Evolutionary conservation across 2,329 filamentous ascomycete genomes (phyloP), one percentile per base, ranked within the genome.

Genomic region (Beauveria caledonica): DNA sequence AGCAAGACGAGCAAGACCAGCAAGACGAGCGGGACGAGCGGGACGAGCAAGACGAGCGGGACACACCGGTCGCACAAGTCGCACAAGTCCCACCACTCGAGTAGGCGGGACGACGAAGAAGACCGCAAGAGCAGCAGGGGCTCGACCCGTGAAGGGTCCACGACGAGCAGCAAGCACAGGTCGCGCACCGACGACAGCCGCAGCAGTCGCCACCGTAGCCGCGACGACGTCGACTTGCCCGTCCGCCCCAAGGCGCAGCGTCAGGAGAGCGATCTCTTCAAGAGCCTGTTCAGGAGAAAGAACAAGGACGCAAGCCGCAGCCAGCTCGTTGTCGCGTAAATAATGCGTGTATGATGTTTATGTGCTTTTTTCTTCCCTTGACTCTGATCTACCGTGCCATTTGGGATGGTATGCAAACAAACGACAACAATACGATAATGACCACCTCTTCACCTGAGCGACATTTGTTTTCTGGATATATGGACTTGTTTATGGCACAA

Each of bases 231-330:
- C 52, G 73, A 75, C n/a, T 59, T 74, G 33, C 74, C 77, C 2
- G 63, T 80, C n/a, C 71, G 77, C 45, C 76, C 78, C 10, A 81
- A 79, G 69, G 76, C 75, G 63, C 75, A 79, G 65, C 74, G 74
- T 63, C 78, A 76, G 66, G 69, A 69, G 57, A 71, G 67, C 45
- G 84, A 78, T 67, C 81, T 85, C 80, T 76, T 86, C 63, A 85
- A 84, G 73, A 72, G 76, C 3, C 64, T 85, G 61, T 85, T 86
- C 68, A 82, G 80, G 74, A 83, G 81, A 72, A 80, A 80, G 70
- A 74, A 78, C 23, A 75, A 71, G 67, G 76, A 77, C 42, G 73
- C 74, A 60, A 71, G 71, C 52, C 68, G 70, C 39, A 68, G 64
- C 40, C 69, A 69, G 33, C 60, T 71, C 45, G 70, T 72, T 48